These are phyloP conservation scores for Hymenochaete sp. DNA, from an alignment of 1,284 basidiomycete genomes.

Conservation along the genomic window DNA sequence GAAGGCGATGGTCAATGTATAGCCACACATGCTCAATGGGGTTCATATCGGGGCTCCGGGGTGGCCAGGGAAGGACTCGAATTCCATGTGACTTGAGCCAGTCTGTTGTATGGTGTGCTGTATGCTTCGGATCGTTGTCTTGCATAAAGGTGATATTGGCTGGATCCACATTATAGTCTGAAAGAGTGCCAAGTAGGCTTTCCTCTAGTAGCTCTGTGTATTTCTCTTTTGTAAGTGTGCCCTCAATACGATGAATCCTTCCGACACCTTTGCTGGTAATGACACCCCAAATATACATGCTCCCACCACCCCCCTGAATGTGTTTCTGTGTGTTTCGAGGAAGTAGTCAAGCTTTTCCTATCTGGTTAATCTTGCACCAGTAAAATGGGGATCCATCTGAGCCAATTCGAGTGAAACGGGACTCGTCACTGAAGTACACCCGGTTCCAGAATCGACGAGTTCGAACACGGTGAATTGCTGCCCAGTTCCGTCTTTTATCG, in stretches of 20 bases:
- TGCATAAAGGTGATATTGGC: constrained; percentile 25
- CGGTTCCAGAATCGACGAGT: background rate
- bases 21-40: constrained; percentile 32
- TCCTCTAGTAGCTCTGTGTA: constrained; percentile 26
- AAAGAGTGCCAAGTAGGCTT: constrained; percentile 24
- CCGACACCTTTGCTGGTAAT: constrained; percentile 19
- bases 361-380: background rate
- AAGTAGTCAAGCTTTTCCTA: background rate
- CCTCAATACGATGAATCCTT: constrained; percentile 22
- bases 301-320: background rate
- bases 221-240: constrained; percentile 21
- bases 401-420: background rate
- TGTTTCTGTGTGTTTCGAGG: background rate
- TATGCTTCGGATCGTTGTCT: constrained; percentile 27
- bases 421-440: background rate
- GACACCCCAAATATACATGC: background rate
- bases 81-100: constrained; percentile 31
- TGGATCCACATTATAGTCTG: constrained; percentile 19
- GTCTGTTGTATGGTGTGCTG: constrained; percentile 16
- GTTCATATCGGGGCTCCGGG: constrained; percentile 31
- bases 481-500: background rate
- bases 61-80: constrained; percentile 27
- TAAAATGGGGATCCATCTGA: too few relatives aligned
- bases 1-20: constrained; percentile 23
- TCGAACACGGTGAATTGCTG: background rate